Evolutionary conservation across 2,329 filamentous ascomycete genomes (phyloP).

Genomic region (Periconia macrospinosa): DNA sequence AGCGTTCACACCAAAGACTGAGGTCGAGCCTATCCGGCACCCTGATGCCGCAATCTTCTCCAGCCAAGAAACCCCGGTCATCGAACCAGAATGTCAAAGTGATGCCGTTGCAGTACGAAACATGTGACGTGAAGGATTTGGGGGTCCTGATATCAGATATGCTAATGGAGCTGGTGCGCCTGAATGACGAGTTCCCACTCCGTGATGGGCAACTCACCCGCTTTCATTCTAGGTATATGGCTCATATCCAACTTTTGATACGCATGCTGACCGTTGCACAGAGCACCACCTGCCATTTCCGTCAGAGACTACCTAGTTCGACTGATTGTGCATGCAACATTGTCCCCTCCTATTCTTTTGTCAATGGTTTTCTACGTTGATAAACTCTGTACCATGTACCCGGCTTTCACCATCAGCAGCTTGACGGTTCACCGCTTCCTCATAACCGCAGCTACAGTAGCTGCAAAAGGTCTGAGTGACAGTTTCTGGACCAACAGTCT

Average conservation of each 20-base stretch:
- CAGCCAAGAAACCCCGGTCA: constrained; percentile 35
- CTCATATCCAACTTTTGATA: background rate
- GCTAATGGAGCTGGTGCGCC: constrained; percentile 90
- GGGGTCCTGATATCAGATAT: constrained; percentile 91
- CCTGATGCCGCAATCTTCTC: constrained; percentile 21
- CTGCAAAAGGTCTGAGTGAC: constrained; percentile 92
- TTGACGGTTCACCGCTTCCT: constrained; percentile 96
- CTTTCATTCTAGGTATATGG: constrained; percentile 82
- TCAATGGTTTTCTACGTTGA: constrained; percentile 99
- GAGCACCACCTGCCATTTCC: constrained; percentile 84
- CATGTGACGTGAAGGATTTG: constrained; percentile 80
- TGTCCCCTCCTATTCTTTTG: constrained; percentile 90
- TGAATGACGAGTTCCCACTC: constrained; percentile 86
- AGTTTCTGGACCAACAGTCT: constrained; percentile 98
- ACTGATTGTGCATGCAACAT: constrained; percentile 88
- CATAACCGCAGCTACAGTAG: constrained; percentile 93
- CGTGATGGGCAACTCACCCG: constrained; percentile 84
- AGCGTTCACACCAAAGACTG: constrained; percentile 11
- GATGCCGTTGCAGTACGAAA: constrained; percentile 77
- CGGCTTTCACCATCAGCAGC: constrained; percentile 93
- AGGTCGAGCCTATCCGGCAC: constrained; percentile 19
- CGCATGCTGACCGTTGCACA: constrained; percentile 27
- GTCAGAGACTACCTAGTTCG: constrained; percentile 92
- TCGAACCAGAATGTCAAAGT: constrained; percentile 53
- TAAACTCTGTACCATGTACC: constrained; percentile 86